Conservation (phyloP, 1,284 basidiomycete species). For the Paramarasmius palmivorus region DNA sequence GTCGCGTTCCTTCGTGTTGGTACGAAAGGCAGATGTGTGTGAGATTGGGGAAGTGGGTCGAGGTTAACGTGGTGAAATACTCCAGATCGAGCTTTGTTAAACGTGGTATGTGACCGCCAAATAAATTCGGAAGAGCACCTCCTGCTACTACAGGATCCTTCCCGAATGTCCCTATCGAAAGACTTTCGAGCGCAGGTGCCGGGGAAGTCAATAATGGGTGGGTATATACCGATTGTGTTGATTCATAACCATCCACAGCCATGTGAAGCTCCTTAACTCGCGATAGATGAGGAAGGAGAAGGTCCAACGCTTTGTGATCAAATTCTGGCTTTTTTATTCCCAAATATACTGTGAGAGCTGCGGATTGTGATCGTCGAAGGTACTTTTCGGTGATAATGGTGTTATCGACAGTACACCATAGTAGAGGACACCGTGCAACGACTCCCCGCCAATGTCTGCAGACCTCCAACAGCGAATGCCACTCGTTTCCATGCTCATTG, state of each 20-base stretch:
- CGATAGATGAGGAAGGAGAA: constrained; percentile 8
- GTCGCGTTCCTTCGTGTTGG: constrained; percentile 13
- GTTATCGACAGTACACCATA: constrained; percentile 16
- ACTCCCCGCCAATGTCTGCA: constrained; percentile 20
- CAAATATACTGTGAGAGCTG: constrained; percentile 14
- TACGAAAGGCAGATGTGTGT: constrained; percentile 19
- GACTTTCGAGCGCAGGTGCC: constrained; percentile 7
- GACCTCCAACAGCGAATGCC: constrained; percentile 16
- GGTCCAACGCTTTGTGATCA: not conserved
- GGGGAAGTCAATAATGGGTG: constrained; percentile 4
- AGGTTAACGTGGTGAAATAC: constrained; percentile 18
- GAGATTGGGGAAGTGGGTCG: constrained; percentile 14
- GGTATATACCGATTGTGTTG: not conserved
- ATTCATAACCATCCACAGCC: constrained; percentile 3
- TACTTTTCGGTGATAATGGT: constrained; percentile 9
- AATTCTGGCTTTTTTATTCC: constrained; percentile 6
- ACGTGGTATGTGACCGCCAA: constrained; percentile 13
- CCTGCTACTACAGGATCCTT: not conserved
- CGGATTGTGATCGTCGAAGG: constrained; percentile 12
- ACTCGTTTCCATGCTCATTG: constrained; percentile 2
- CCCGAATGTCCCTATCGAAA: constrained; percentile 1
- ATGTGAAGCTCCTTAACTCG: constrained; percentile 15
- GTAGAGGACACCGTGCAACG: constrained; percentile 9
- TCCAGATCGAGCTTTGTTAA: constrained; percentile 15
- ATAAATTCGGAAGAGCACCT: constrained; percentile 12